These are phyloP conservation scores for Trametes sp. DNA, from an alignment of 1,284 basidiomycete species.

Conservation along the genomic window DNA sequence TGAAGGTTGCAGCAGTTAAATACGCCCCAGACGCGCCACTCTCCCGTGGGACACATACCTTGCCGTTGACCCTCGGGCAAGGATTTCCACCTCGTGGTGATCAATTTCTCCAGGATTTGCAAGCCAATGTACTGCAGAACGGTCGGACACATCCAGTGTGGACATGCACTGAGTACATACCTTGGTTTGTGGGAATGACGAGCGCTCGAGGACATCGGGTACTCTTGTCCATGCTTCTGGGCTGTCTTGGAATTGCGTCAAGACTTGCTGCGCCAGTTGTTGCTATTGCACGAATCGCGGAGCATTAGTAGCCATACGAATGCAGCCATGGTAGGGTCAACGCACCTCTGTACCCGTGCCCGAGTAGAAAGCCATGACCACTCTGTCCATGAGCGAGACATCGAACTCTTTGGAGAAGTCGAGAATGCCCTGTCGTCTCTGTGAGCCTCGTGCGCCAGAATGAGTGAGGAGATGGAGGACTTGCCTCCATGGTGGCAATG, in stretches of 20 bases:
- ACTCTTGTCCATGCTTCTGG: conserved; percentile 99
- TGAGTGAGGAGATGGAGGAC: conserved; percentile 10
- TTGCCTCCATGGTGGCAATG: conserved; percentile 48
- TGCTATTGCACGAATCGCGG: conserved; percentile 59
- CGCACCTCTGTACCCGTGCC: conserved; percentile 42
- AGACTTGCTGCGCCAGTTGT: conserved; percentile 88
- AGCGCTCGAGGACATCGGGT: conserved; percentile 91
- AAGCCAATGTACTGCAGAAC: conserved; percentile 86
- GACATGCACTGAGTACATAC: conserved; percentile 47
- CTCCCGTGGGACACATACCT: conserved; percentile 56
- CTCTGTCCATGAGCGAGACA: conserved; percentile 45
- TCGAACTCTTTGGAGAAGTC: conserved; percentile 46
- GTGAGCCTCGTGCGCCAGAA: conserved; percentile 7
- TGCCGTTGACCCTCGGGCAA: conserved; percentile 93
- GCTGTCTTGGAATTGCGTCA: conserved; percentile 97
- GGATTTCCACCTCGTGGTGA: conserved; percentile 95
- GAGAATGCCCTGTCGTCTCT: conserved; percentile 39
- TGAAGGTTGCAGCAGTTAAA: conserved; percentile 40
- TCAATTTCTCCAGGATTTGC: conserved; percentile 95
- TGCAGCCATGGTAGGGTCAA: not conserved
- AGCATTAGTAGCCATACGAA: not conserved
- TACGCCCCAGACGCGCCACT: conserved; percentile 10
- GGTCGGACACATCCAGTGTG: conserved; percentile 2
- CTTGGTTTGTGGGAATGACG: conserved; percentile 91
- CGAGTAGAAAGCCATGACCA: conserved; percentile 42